Percentiles rank a stretch among this genome's conserved stretches.
Conservation (phyloP, 768 basidiomycete genomes). For the Pleurotus platypus region DNA sequence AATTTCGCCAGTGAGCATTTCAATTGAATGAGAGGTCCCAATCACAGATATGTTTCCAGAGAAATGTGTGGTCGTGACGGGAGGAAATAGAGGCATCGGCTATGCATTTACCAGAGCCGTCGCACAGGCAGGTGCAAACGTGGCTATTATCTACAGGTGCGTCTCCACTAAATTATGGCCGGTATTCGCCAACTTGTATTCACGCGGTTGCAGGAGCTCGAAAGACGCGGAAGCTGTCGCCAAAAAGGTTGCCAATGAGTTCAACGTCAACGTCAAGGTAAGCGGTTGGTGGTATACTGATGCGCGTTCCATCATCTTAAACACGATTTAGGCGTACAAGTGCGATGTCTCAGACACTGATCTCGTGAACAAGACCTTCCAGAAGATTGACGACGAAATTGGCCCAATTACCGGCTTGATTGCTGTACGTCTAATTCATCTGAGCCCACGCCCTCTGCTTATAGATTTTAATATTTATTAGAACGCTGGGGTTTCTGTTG, state of each 20-base stretch:
- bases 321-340: constrained; percentile 46
- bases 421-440: constrained; percentile 32
- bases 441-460: not conserved
- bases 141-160: constrained; percentile 61
- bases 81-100: constrained; percentile 63
- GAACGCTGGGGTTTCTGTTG: constrained; percentile 63
- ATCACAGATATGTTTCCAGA: constrained; percentile 17
- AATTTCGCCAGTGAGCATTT: constrained; percentile 24
- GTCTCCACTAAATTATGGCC: not conserved
- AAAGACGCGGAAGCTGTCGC: constrained; percentile 46
- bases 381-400: constrained; percentile 45
- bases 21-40: not conserved
- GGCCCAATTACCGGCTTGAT: constrained; percentile 50
- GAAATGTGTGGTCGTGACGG: constrained; percentile 55
- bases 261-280: constrained; percentile 39
- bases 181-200: not conserved
- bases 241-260: constrained; percentile 41
- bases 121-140: constrained; percentile 50
- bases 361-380: constrained; percentile 38
- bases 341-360: constrained; percentile 55
- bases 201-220: constrained; percentile 31
- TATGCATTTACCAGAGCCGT: constrained; percentile 48
- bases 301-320: not conserved
- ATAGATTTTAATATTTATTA: constrained; percentile 13
- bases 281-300: constrained; percentile 6